Evolutionary conservation across 106 monocot species (phyloP).

Genomic region (Vanilla planifolia): DNA sequence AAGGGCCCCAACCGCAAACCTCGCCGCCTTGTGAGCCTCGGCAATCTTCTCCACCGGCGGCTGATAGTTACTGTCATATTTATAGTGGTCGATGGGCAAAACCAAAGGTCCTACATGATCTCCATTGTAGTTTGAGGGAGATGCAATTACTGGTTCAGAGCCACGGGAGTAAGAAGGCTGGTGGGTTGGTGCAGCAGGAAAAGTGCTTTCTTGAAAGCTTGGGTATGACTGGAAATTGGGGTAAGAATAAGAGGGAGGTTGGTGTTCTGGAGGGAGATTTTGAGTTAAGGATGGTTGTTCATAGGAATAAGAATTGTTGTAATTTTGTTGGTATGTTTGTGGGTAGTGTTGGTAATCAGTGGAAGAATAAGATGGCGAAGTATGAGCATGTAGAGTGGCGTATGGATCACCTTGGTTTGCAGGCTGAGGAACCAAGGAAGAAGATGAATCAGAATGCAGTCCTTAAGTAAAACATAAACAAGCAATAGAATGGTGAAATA

Average conservation of each 20-base stretch:
- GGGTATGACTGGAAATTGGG: conserved; percentile 68
- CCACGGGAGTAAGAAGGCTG: conserved; percentile 41
- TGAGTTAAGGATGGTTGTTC: conserved; percentile 16
- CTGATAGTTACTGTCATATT: conserved; percentile 53
- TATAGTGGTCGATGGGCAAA: conserved; percentile 24
- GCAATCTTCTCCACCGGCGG: conserved; percentile 57
- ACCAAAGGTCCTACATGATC: conserved; percentile 2
- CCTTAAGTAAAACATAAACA: background rate
- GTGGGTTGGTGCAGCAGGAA: conserved; percentile 40
- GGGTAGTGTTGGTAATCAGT: conserved; percentile 25
- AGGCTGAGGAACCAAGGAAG: conserved; percentile 5
- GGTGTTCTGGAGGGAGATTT: conserved; percentile 15
- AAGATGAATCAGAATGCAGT: background rate
- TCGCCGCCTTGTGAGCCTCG: conserved; percentile 68
- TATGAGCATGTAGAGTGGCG: conserved; percentile 1
- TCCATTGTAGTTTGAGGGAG: conserved; percentile 15
- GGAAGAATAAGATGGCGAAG: conserved; percentile 20
- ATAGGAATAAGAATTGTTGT: conserved; percentile 24
- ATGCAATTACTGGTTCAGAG: conserved; percentile 13
- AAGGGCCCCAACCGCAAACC: conserved; percentile 65
- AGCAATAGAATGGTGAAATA: too few relatives aligned
- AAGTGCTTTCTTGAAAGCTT: conserved; percentile 43
- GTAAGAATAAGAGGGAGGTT: conserved; percentile 22
- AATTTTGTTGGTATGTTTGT: conserved; percentile 17
- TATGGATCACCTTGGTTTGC: conserved; percentile 15